Conservation (phyloP, 192 early-diverging fungal genomes). For the Backusella mclennaniae region DNA sequence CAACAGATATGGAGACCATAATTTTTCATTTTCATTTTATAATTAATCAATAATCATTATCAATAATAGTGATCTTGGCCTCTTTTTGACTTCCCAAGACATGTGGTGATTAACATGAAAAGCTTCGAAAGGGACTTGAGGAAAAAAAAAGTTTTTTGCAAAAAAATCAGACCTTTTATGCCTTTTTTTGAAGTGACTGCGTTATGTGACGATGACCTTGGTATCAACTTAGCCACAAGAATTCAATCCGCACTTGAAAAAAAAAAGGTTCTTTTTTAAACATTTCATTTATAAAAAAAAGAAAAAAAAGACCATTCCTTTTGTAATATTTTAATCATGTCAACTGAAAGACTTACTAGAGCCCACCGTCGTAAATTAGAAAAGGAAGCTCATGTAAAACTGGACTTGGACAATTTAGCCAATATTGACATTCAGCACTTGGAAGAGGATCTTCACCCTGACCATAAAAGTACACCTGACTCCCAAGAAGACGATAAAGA, state of each 20-base stretch:
- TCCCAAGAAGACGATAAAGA: not conserved
- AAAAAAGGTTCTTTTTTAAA: not conserved
- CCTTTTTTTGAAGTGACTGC: not conserved
- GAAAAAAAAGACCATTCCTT: not conserved
- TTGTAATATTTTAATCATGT: not conserved
- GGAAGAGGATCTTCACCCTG: not conserved
- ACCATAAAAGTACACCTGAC: not conserved
- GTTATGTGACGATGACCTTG: not conserved
- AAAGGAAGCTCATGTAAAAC: not conserved
- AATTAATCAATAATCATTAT: not conserved
- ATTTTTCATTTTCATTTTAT: slow-evolving; percentile 5
- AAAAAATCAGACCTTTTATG: not conserved
- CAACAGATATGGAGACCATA: not conserved
- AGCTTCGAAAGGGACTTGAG: slow-evolving; percentile 10
- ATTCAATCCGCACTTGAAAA: not conserved
- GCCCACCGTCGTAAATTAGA: slow-evolving; percentile 10
- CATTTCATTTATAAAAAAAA: not conserved
- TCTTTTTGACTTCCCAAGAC: slow-evolving; percentile 15
- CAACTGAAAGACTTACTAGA: slow-evolving; percentile 7
- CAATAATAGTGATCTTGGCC: slow-evolving; percentile 1
- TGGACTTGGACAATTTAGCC: slow-evolving; percentile 3
- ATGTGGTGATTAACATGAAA: slow-evolving; percentile 3
- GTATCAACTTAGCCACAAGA: slow-evolving; percentile 4
- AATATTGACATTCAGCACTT: slow-evolving; percentile 3
- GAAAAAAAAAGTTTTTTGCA: slow-evolving; percentile 1